Percentiles rank a stretch among this genome's conserved stretches.
Evolutionary conservation across 495 filamentous ascomycete species (phyloP).

Genomic region (Echria macrotheca): DNA sequence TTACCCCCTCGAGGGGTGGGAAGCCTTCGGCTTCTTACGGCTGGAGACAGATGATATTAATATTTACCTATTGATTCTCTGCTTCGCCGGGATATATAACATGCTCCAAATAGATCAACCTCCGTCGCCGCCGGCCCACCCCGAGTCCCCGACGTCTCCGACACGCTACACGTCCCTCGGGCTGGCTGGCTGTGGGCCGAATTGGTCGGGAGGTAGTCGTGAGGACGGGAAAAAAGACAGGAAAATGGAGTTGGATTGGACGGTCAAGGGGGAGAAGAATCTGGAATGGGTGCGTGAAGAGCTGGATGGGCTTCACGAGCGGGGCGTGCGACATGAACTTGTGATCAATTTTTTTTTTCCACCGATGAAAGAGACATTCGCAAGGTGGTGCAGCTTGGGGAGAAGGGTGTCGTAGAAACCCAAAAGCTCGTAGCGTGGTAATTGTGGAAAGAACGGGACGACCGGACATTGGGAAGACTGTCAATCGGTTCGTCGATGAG

Average conservation of each 20-base stretch:
- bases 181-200: constrained; percentile 56
- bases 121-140: constrained; percentile 52
- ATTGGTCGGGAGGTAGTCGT: constrained; percentile 38
- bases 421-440: background rate
- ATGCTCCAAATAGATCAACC: constrained; percentile 56
- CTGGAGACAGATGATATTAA: no score
- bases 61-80: constrained; percentile 55
- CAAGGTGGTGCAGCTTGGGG: constrained; percentile 10
- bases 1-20: no score
- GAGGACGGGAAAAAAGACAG: constrained; percentile 25
- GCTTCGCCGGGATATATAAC: constrained; percentile 56
- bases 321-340: constrained; percentile 35
- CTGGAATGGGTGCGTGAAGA: constrained; percentile 53
- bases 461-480: constrained; percentile 30
- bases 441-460: constrained; percentile 3
- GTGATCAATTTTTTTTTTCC: constrained; percentile 53
- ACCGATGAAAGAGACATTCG: constrained; percentile 40
- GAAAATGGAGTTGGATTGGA: constrained; percentile 57
- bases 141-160: constrained; percentile 34
- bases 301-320: constrained; percentile 40
- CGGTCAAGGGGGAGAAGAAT: constrained; percentile 49
- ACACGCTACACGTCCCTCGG: constrained; percentile 55
- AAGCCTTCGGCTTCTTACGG: no score
- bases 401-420: constrained; percentile 22
- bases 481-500: constrained; percentile 32